Evolutionary conservation across 306 rosid species (phyloP), one percentile per base, ranked within the genome.

Genomic region (Cajanus cajan): DNA sequence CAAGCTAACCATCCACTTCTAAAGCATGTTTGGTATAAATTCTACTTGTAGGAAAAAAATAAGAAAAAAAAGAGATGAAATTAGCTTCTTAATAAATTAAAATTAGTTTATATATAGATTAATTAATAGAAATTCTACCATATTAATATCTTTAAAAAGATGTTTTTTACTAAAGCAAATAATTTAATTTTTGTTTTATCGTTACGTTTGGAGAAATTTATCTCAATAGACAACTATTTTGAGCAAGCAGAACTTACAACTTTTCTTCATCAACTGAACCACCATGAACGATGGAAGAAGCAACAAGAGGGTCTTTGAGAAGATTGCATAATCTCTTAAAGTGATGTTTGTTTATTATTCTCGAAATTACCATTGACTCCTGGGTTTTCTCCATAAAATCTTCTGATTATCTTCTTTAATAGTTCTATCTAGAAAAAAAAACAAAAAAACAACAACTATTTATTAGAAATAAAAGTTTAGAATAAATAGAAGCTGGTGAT

Each of bases 221-320:
- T n/a, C n/a, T n/a, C n/a, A n/a, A n/a, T n/a, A n/a, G n/a, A n/a
- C n/a, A n/a, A n/a, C n/a, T n/a, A n/a, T n/a, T n/a, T n/a, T n/a
- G 3, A 28, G 31, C 8, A 25, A 36, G 19, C 3, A 5, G 5
- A 58, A 58, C 68, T 78, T 83, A 95, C 98, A 91, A 73, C 39
- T 77, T 82, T 36, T 86, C 81, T 88, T 92, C 91, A 76, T 92
- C 97, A 0, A 86, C 40, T 12, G 88, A 83, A 73, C 97, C 98
- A 8, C 98, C 98, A 64, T 91, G 89, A 58, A 95, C 87, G 41
- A 92, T 84, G 68, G 97, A 89, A 85, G 87, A 88, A 18, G 82
- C 89, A 67, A 95, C 96, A 63, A 24, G 80, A 65, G 93, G 97
- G 41, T 91, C 97, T 47, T 86, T 55, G 31, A 92, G 92, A 80